Evolutionary conservation across 495 filamentous ascomycete genomes (phyloP).

Genomic region (Aspergillus affinis): DNA sequence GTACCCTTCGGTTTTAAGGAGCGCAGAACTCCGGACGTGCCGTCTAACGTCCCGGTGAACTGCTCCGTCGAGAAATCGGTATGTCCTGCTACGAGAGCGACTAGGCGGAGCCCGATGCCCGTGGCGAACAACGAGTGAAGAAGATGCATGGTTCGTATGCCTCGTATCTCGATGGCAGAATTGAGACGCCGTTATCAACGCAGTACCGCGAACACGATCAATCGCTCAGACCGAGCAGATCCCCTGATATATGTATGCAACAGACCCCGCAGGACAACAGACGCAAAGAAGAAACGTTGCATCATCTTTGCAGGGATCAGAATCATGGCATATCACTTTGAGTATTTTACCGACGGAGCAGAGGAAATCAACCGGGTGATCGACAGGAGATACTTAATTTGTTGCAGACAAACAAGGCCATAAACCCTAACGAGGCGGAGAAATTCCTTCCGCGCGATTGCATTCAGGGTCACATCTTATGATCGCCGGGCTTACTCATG

Average conservation of each 20-base stretch:
- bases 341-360: neutral
- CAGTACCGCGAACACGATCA: too few relatives aligned
- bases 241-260: too few relatives aligned
- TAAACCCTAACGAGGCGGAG: neutral
- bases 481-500: neutral
- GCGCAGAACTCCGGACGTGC: slow-evolving; percentile 33
- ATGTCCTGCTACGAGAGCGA: slow-evolving; percentile 20
- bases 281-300: too few relatives aligned
- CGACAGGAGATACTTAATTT: neutral
- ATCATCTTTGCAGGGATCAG: too few relatives aligned
- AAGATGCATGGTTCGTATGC: too few relatives aligned
- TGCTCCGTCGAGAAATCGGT: slow-evolving; percentile 34
- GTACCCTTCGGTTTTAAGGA: slow-evolving; percentile 35
- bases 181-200: too few relatives aligned
- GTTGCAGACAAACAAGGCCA: neutral
- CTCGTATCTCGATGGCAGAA: too few relatives aligned
- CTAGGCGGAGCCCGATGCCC: neutral
- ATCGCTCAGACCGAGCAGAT: too few relatives aligned
- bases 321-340: neutral
- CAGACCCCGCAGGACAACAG: too few relatives aligned
- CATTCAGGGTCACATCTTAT: neutral
- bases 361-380: neutral
- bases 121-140: neutral
- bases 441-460: neutral
- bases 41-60: slow-evolving; percentile 37